phyloP scores from a whole-genome alignment of 768 basidiomycete species.

The Kwoniella newhampshirensis region DNA sequence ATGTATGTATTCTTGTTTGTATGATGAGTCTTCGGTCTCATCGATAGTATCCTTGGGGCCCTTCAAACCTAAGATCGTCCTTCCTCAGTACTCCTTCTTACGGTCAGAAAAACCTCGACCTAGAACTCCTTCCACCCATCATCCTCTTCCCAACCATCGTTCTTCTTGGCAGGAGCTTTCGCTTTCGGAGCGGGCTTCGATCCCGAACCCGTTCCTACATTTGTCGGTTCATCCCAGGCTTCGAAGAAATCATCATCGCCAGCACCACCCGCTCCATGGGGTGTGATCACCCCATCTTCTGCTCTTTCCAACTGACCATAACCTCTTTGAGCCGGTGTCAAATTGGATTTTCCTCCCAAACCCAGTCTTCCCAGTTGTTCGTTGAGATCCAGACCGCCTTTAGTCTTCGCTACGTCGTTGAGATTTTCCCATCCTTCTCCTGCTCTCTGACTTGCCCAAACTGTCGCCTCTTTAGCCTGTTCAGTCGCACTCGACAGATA shows the following conservation, averaged over 20 bases:
- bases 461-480: constrained; percentile 30
- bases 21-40: too few species aligned
- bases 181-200: constrained; percentile 30
- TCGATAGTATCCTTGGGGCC: too few species aligned
- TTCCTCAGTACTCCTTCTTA: too few species aligned
- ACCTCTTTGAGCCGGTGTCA: constrained; percentile 27
- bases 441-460: constrained; percentile 42
- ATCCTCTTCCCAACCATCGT: constrained; percentile 39
- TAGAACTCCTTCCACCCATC: constrained; percentile 82
- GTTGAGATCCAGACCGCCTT: constrained; percentile 84
- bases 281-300: constrained; percentile 38
- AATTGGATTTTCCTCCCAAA: constrained; percentile 27
- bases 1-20: neutral
- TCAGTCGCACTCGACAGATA: constrained; percentile 23
- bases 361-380: constrained; percentile 72
- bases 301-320: constrained; percentile 40
- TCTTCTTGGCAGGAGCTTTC: constrained; percentile 12
- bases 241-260: constrained; percentile 64
- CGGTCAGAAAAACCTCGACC: constrained; percentile 6
- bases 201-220: constrained; percentile 23
- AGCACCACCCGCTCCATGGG: constrained; percentile 53
- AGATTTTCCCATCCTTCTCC: constrained; percentile 45
- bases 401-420: constrained; percentile 56
- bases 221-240: constrained; percentile 54
- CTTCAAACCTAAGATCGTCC: too few species aligned